These are phyloP conservation scores for Amaranthus palmeri DNA, from an alignment of 148 eudicot species.

Conservation along the genomic window DNA sequence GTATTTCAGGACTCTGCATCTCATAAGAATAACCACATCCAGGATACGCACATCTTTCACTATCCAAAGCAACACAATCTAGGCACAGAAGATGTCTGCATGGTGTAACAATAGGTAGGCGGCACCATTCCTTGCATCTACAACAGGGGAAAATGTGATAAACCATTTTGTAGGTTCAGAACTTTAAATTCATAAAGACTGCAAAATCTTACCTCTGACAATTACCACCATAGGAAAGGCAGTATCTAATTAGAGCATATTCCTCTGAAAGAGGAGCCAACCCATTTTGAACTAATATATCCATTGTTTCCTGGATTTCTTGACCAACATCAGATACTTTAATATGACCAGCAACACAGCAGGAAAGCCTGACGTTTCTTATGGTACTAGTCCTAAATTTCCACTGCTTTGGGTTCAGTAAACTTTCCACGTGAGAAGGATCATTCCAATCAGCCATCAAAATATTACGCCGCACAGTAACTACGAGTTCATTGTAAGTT, in stretches of 20 bases:
- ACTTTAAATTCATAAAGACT: neutral
- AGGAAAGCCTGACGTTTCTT: conserved; percentile 81
- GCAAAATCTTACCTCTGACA: conserved; percentile 66
- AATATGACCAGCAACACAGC: conserved; percentile 95
- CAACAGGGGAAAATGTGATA: conserved; percentile 21
- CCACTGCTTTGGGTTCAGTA: conserved; percentile 90
- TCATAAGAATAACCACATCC: conserved; percentile 77
- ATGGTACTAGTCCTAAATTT: conserved; percentile 67
- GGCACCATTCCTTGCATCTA: conserved; percentile 95
- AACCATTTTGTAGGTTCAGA: conserved; percentile 4
- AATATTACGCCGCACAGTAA: conserved; percentile 85
- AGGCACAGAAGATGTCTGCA: conserved; percentile 93
- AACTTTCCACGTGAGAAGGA: conserved; percentile 94
- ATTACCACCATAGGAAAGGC: conserved; percentile 62
- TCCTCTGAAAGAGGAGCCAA: conserved; percentile 68
- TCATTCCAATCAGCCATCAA: conserved; percentile 98
- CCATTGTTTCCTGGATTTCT: conserved; percentile 98
- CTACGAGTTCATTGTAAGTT: conserved; percentile 88
- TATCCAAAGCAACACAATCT: conserved; percentile 79
- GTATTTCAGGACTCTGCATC: conserved; percentile 90
- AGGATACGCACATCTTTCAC: conserved; percentile 70
- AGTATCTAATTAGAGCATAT: conserved; percentile 52
- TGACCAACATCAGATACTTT: conserved; percentile 74
- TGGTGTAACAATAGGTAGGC: conserved; percentile 89
- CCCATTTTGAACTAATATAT: conserved; percentile 60